Conservation (phyloP, 1,139 yeast species). For the Kodamaea arcana region DNA sequence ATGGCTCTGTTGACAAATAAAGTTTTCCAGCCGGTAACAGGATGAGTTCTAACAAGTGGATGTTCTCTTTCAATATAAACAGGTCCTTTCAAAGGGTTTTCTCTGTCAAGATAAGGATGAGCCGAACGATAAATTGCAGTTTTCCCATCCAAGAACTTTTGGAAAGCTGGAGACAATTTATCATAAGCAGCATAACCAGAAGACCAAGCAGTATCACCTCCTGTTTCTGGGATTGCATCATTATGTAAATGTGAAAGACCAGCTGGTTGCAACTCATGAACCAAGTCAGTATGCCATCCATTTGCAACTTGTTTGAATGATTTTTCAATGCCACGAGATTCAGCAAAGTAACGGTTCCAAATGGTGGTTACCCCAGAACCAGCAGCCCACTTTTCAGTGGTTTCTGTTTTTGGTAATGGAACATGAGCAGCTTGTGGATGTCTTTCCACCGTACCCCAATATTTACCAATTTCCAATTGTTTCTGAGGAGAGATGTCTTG, state of each 20-base stretch:
- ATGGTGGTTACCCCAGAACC: conserved; percentile 46
- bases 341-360: conserved; percentile 43
- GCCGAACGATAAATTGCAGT: conserved; percentile 44
- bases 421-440: conserved; percentile 44
- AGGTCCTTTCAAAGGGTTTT: conserved; percentile 38
- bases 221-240: conserved; percentile 42
- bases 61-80: conserved; percentile 35
- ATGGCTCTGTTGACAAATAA: conserved; percentile 35
- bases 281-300: conserved; percentile 42
- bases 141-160: conserved; percentile 47
- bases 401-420: conserved; percentile 19
- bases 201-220: conserved; percentile 51
- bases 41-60: conserved; percentile 39
- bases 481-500: conserved; percentile 45
- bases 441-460: conserved; percentile 44
- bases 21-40: conserved; percentile 41
- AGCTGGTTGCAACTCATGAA: conserved; percentile 46
- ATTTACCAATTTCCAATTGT: conserved; percentile 42
- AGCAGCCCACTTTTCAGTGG: conserved; percentile 4
- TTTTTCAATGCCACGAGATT: conserved; percentile 11
- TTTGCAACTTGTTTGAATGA: conserved; percentile 29
- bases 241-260: conserved; percentile 46
- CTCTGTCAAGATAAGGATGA: conserved; percentile 38
- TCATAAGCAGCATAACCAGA: conserved; percentile 51
- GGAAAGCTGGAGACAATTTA: conserved; percentile 46